These are phyloP conservation scores for Rhizopogon vesiculosus DNA, from an alignment of 768 basidiomycete species.

Conservation along the genomic window DNA sequence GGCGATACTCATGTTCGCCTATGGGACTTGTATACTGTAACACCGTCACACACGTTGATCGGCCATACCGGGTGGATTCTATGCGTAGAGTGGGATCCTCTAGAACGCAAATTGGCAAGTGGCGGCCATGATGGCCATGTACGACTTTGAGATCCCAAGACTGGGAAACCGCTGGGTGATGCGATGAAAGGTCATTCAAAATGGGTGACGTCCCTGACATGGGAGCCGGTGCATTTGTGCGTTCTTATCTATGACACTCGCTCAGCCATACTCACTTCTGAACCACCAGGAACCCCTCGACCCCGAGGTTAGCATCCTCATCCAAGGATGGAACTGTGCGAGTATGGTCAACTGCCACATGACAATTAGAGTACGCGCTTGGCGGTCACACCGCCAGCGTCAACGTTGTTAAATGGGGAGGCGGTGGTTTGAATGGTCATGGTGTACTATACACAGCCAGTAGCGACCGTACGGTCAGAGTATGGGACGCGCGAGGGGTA, in stretches of 20 bases:
- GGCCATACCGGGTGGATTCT: slow-evolving; percentile 97
- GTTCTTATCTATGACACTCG: slow-evolving; percentile 19
- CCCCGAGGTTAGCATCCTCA: slow-evolving; percentile 87
- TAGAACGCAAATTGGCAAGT: slow-evolving; percentile 86
- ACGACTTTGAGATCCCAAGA: slow-evolving; percentile 90
- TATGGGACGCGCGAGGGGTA: slow-evolving; percentile 88
- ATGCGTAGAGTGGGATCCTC: slow-evolving; percentile 95
- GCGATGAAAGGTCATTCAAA: slow-evolving; percentile 91
- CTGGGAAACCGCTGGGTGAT: slow-evolving; percentile 84
- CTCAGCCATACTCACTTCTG: slow-evolving; percentile 3
- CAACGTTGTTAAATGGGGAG: slow-evolving; percentile 96
- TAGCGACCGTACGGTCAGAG: slow-evolving; percentile 88
- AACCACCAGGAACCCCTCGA: slow-evolving; percentile 56
- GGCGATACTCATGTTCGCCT: slow-evolving; percentile 91
- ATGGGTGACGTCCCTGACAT: slow-evolving; percentile 92
- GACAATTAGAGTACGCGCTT: slow-evolving; percentile 75
- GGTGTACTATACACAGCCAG: slow-evolving; percentile 93
- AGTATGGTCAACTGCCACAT: slow-evolving; percentile 80
- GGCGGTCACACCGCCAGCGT: slow-evolving; percentile 94
- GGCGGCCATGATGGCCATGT: slow-evolving; percentile 95
- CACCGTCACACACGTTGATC: slow-evolving; percentile 77
- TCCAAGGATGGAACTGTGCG: slow-evolving; percentile 96
- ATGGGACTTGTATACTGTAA: slow-evolving; percentile 94
- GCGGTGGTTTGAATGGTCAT: slow-evolving; percentile 57
- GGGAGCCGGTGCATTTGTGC: slow-evolving; percentile 94